Evolutionary conservation across 495 filamentous ascomycete species (phyloP).

Genomic region (Aspergillus kassunensis): DNA sequence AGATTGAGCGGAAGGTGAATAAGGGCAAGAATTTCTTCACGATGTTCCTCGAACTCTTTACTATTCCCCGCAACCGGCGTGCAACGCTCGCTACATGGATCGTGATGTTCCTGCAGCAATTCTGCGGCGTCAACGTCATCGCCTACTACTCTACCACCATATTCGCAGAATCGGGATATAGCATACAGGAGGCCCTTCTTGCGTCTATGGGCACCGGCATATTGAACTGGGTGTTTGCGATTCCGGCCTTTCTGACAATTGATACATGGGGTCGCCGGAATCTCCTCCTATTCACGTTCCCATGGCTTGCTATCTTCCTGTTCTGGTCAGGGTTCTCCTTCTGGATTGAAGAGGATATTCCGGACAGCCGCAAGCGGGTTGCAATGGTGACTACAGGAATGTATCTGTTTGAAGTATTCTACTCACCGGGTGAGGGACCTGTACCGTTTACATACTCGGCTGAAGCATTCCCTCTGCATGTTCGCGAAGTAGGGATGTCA

Average conservation of each 20-base stretch:
- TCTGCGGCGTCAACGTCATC: slow-evolving; percentile 52
- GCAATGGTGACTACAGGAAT: slow-evolving; percentile 48
- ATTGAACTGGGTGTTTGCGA: slow-evolving; percentile 61
- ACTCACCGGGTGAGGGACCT: slow-evolving; percentile 54
- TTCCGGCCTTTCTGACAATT: slow-evolving; percentile 65
- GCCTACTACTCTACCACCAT: slow-evolving; percentile 55
- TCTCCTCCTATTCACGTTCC: slow-evolving; percentile 62
- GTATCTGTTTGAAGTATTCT: slow-evolving; percentile 50
- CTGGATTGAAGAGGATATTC: slow-evolving; percentile 39
- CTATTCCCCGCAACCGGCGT: slow-evolving; percentile 50
- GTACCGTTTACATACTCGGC: slow-evolving; percentile 58
- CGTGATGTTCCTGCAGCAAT: slow-evolving; percentile 51
- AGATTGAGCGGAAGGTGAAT: slow-evolving; percentile 43
- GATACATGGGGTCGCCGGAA: slow-evolving; percentile 61
- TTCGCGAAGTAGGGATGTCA: slow-evolving; percentile 67
- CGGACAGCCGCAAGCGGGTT: slow-evolving; percentile 32
- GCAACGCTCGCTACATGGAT: slow-evolving; percentile 50
- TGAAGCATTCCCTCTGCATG: slow-evolving; percentile 55
- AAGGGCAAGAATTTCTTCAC: slow-evolving; percentile 44
- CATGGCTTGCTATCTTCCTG: slow-evolving; percentile 55
- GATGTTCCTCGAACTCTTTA: slow-evolving; percentile 51
- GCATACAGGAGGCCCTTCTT: slow-evolving; percentile 43
- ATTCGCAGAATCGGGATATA: slow-evolving; percentile 48
- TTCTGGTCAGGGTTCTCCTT: slow-evolving; percentile 57
- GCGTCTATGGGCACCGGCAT: slow-evolving; percentile 62